These are phyloP conservation scores for Chamaenerion angustifolium DNA, from an alignment of 345 rosid genomes.

Conservation along the genomic window DNA sequence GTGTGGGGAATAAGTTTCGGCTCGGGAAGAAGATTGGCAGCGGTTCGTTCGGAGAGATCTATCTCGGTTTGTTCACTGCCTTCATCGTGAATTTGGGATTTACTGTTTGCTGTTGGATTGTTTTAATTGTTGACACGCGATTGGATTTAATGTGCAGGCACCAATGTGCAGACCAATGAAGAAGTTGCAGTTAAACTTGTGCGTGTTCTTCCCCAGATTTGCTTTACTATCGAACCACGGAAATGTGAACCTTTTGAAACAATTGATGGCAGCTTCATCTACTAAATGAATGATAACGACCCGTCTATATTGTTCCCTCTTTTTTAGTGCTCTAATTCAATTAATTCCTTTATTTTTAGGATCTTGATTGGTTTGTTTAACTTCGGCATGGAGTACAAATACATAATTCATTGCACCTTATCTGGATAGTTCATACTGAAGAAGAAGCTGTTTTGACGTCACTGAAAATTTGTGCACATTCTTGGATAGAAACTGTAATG, in stretches of 20 bases:
- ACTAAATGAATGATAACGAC: background rate
- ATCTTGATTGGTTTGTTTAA: too few species aligned
- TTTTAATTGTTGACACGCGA: slow-evolving; percentile 8
- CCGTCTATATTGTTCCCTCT: background rate
- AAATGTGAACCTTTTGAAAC: background rate
- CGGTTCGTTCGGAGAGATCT: slow-evolving; percentile 97
- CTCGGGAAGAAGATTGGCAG: slow-evolving; percentile 94
- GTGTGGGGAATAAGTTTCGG: slow-evolving; percentile 83
- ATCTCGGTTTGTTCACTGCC: slow-evolving; percentile 46
- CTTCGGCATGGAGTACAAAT: too few species aligned
- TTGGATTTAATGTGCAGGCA: slow-evolving; percentile 28
- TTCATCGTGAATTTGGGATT: background rate
- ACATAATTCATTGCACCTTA: too few species aligned
- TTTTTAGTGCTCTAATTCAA: too few species aligned
- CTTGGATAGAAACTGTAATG: too few species aligned
- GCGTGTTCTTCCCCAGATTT: slow-evolving; percentile 19
- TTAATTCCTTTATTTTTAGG: too few species aligned
- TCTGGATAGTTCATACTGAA: too few species aligned
- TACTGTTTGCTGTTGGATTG: background rate
- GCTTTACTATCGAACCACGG: background rate
- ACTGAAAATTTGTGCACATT: background rate
- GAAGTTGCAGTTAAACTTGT: slow-evolving; percentile 98
- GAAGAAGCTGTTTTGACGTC: too few species aligned
- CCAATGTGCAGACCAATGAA: slow-evolving; percentile 83
- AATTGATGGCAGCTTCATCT: background rate